Base-by-base conservation (phyloP, 768 basidiomycete species). In the Boletus rubescentipes region DNA sequence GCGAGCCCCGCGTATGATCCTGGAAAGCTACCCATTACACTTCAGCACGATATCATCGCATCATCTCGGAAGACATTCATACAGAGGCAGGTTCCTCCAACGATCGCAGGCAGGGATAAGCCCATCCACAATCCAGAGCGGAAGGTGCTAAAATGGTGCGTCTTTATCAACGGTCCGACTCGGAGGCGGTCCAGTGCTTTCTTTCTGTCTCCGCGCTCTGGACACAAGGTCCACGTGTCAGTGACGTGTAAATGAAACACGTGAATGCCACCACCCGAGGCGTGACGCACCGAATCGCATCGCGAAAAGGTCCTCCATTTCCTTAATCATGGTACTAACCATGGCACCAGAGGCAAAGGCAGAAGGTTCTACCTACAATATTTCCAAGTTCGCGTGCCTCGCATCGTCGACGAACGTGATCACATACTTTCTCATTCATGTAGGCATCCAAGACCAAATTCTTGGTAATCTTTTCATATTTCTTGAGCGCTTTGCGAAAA, bases 401-500 rank as follows among this genome's bases (percentile, higher is more conserved):
- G 21, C 29, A 37, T 30, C 14, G 23, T 34, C 3, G 4, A 46
- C 15, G 34, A 43, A 8, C 3, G 2, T 23, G n/a, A 14, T 9
- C 20, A 9, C 60, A 3, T 63, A 89, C 91, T 72, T 85, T 87
- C 66, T 94, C 91, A 34, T 77, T 73, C 77, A 89, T 93, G 66
- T 95, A 98, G 37, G 86, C 78, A 21, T 85, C 77, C 66, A 89
- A 83, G 20, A 83, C 85, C 11, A 80, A 77, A 32, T 89, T 86
- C 69, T 79, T 84, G 14, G 92, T 87, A 5, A 80, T 72, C 67
- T 91, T 94, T 63, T 88, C 89, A 57, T 91, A 93, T 67, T 93
- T 93, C 72, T 89, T 93, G 52, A 93, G 66, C 0, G 85, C 86
- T 67, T 93, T 93, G 29, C 89, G 78, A 67, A 97, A 93, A 2